These are phyloP conservation scores for Musa acuminata DNA, from an alignment of 176 grass and related monocot species.

Conservation along the genomic window DNA sequence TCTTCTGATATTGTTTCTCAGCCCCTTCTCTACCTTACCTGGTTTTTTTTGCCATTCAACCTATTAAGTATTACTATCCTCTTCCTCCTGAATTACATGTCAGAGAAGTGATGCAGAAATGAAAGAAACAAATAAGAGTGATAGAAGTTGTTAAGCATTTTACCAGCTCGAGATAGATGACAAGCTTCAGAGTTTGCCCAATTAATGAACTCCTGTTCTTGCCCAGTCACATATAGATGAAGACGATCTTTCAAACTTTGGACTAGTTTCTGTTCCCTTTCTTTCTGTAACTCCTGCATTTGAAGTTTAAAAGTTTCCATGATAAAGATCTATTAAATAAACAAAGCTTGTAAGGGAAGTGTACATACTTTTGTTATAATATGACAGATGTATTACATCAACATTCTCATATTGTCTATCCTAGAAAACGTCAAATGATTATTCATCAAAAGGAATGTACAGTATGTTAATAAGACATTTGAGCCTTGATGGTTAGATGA, in stretches of 20 bases:
- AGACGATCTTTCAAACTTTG: conserved; percentile 53
- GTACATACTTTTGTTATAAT: background rate
- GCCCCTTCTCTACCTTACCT: too few species aligned
- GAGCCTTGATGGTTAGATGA: background rate
- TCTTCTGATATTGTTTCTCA: too few species aligned
- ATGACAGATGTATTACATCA: background rate
- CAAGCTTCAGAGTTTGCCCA: too few species aligned
- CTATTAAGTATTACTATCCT: too few species aligned
- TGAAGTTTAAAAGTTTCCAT: background rate
- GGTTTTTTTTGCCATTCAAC: too few species aligned
- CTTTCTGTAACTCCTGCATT: conserved; percentile 57
- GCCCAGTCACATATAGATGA: conserved; percentile 48
- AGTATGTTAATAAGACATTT: background rate
- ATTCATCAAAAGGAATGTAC: background rate
- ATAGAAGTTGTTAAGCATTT: background rate
- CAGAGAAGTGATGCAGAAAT: too few species aligned
- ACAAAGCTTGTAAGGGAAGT: background rate
- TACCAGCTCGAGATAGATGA: conserved; percentile 43
- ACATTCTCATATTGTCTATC: background rate
- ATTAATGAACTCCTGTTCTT: conserved; percentile 45
- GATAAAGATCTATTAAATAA: background rate
- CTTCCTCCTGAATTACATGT: too few species aligned
- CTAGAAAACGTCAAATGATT: background rate
- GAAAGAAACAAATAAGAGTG: too few species aligned
- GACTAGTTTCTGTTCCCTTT: conserved; percentile 55